phyloP scores from a whole-genome alignment of 2,329 filamentous ascomycete genomes.

The Verticillium alfalfae region DNA sequence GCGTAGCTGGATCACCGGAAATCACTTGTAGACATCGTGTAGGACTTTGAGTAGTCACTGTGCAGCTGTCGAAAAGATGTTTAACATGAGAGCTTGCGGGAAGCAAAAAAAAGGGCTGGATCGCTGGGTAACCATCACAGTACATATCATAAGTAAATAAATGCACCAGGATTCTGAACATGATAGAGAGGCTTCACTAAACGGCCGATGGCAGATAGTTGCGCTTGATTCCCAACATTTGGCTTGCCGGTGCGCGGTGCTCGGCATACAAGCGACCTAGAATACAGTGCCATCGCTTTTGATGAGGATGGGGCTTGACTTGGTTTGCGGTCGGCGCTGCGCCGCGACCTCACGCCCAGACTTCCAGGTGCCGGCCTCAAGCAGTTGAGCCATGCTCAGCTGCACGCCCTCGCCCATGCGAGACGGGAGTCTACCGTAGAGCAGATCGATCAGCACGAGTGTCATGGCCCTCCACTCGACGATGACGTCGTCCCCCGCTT shows the following conservation, averaged over 20 bases:
- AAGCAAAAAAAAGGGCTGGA: too few relatives aligned
- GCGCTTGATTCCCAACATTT: not conserved
- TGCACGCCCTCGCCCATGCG: constrained; percentile 24
- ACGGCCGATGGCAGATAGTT: not conserved
- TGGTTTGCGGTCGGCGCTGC: constrained; percentile 71
- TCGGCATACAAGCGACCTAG: constrained; percentile 28
- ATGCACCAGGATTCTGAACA: too few relatives aligned
- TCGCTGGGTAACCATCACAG: too few relatives aligned
- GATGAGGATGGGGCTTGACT: constrained; percentile 78
- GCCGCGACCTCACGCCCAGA: constrained; percentile 77
- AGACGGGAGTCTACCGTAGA: constrained; percentile 41
- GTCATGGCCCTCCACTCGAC: constrained; percentile 64
- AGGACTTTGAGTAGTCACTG: too few relatives aligned
- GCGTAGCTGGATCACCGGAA: not conserved
- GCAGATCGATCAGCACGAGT: constrained; percentile 51
- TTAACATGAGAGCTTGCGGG: too few relatives aligned
- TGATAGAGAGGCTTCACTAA: too few relatives aligned
- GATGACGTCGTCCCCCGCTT: constrained; percentile 54
- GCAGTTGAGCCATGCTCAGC: constrained; percentile 41
- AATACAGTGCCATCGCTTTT: constrained; percentile 77
- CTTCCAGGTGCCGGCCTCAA: constrained; percentile 52
- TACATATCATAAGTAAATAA: too few relatives aligned
- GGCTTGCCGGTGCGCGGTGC: not conserved
- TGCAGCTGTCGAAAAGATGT: too few relatives aligned
- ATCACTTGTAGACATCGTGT: too few relatives aligned